Evolutionary conservation across 2,329 filamentous ascomycete genomes (phyloP).

Genomic region (Aureobasidium mangrovei): DNA sequence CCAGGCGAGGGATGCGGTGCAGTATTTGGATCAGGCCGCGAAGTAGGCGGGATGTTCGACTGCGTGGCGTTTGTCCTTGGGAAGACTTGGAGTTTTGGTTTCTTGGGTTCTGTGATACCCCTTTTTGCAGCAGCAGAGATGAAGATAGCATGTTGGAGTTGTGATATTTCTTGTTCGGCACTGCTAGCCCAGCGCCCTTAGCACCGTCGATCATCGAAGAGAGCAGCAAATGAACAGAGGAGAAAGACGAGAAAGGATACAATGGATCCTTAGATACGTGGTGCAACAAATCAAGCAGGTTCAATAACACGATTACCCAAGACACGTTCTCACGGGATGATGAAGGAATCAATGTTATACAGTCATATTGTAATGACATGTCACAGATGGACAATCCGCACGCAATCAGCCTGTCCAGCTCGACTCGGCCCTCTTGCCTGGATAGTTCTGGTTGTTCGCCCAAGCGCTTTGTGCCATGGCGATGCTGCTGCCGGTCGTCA

Average conservation of each 20-base stretch:
- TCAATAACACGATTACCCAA: too few relatives aligned
- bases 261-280: neutral
- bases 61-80: neutral
- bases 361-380: conserved; percentile 23
- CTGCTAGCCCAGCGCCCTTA: too few relatives aligned
- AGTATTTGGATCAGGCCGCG: conserved; percentile 27
- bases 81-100: neutral
- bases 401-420: neutral
- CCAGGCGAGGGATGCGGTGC: conserved; percentile 32
- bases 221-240: neutral
- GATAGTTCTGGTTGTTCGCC: conserved; percentile 14
- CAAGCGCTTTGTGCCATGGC: conserved; percentile 16
- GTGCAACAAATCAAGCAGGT: too few relatives aligned
- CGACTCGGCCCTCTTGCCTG: conserved; percentile 5
- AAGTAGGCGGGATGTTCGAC: neutral
- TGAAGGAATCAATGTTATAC: too few relatives aligned
- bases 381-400: conserved; percentile 20
- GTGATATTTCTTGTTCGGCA: too few relatives aligned
- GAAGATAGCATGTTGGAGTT: too few relatives aligned
- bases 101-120: too few relatives aligned
- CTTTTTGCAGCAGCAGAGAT: too few relatives aligned
- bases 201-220: too few relatives aligned
- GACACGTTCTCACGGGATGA: neutral
- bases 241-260: neutral
- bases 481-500: conserved; percentile 27